Evolutionary conservation across 768 basidiomycete genomes (phyloP), one percentile per base, ranked within the genome.

Genomic region (Boletus vinaceobasis): DNA sequence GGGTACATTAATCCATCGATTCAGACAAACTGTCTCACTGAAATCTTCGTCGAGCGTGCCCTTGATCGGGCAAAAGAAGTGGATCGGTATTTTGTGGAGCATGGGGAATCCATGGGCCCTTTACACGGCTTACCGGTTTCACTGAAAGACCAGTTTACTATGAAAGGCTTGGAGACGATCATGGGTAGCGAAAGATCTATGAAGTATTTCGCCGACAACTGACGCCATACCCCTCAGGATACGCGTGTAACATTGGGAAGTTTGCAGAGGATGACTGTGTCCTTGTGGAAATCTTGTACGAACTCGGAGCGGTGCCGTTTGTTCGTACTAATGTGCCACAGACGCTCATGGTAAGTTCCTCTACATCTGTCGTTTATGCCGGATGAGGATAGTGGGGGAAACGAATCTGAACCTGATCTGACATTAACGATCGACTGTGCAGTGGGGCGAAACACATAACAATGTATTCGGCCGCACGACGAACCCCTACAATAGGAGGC

Each of bases 381-480:
- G 4, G 27, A 29, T 10, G 43, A 43, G n/a, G 36, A 47, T 33
- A 5, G 14, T 15, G 2, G n/a, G 33, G 33, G 9, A 31, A 49
- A n/a, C 17, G 4, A n/a, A 36, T 23, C 15, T 11, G 21, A 36
- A 42, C 7, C 29, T 14, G 10, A 27, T 37, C 29, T 64, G 21
- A 60, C 29, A 6, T 32, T 19, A 8, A 33, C 33, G 5, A 33
- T 42, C 23, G 1, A 32, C 27, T 14, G 8, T 40, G 23, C 60
- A 90, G 90, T 90, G 85, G 81, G 78, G 80, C 3, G 92, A 96
- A 68, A 86, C 88, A 1, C 83, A 78, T 71, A 95, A 93, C 66
- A 75, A 85, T 61, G 75, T 93, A 33, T 94, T 88, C 60, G 92
- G 92, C 1, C 76, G 89, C 43, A 94, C 93, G 1, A 68, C 74